Evolutionary conservation across 225 moss, liverwort and hornwort species (phyloP).

Genomic region (Polytrichum commune): DNA sequence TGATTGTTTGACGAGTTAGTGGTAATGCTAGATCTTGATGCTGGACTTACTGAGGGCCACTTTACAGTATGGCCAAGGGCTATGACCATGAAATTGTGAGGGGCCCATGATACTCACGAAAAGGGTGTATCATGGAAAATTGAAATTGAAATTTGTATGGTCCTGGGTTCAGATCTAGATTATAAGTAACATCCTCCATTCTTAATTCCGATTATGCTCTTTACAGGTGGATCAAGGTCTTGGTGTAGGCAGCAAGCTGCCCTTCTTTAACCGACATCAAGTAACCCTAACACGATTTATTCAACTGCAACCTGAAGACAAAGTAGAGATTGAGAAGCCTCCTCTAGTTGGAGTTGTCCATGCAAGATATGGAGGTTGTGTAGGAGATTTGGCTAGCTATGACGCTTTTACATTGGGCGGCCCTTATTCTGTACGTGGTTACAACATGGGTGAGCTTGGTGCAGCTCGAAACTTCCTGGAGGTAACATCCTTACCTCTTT

Average conservation of each 20-base stretch:
- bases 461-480: slow-evolving; percentile 78
- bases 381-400: slow-evolving; percentile 90
- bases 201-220: background rate
- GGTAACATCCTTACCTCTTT: slow-evolving; percentile 18
- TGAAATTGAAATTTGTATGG: too few species aligned
- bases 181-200: too few species aligned
- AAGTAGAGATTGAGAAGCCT: slow-evolving; percentile 59
- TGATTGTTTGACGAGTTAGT: background rate
- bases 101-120: too few species aligned
- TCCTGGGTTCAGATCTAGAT: too few species aligned
- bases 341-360: slow-evolving; percentile 81
- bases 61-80: too few species aligned
- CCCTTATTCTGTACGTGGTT: slow-evolving; percentile 89
- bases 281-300: slow-evolving; percentile 73
- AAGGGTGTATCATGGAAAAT: too few species aligned
- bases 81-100: too few species aligned
- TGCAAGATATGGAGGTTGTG: slow-evolving; percentile 84
- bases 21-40: too few species aligned
- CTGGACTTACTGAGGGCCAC: too few species aligned
- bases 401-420: slow-evolving; percentile 88
- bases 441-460: slow-evolving; percentile 93
- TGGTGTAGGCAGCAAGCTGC: slow-evolving; percentile 86
- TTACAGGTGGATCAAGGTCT: slow-evolving; percentile 80
- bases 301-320: slow-evolving; percentile 80
- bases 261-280: slow-evolving; percentile 85